phyloP scores from a whole-genome alignment of 305 asterid genomes.

The Andrographis paniculata region DNA sequence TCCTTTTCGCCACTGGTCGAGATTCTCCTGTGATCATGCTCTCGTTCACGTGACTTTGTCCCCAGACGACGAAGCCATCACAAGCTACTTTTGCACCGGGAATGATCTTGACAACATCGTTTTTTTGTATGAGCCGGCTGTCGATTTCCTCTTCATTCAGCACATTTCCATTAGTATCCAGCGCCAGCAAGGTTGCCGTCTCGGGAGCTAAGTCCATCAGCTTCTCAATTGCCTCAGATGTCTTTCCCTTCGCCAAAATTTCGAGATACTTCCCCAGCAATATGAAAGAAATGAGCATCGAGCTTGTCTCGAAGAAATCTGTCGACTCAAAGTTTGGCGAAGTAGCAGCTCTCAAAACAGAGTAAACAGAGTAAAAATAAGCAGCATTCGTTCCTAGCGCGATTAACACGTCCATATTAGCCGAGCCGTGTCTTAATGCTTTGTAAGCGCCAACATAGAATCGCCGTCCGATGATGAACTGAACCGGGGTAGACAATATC shows the following conservation, averaged over 20 bases:
- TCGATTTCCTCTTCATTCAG: slow-evolving; percentile 71
- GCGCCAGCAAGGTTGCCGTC: slow-evolving; percentile 36
- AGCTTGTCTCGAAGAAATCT: slow-evolving; percentile 60
- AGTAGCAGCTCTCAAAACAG: slow-evolving; percentile 49
- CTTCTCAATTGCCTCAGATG: slow-evolving; percentile 65
- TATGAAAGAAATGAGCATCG: slow-evolving; percentile 53
- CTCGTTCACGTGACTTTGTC: slow-evolving; percentile 73
- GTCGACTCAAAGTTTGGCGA: slow-evolving; percentile 38
- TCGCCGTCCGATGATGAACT: slow-evolving; percentile 67
- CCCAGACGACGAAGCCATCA: slow-evolving; percentile 69
- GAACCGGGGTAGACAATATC: slow-evolving; percentile 69
- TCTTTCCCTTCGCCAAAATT: slow-evolving; percentile 49
- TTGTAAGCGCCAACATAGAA: slow-evolving; percentile 66
- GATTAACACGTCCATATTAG: slow-evolving; percentile 79
- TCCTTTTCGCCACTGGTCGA: slow-evolving; percentile 60
- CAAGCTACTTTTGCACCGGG: slow-evolving; percentile 83
- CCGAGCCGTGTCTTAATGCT: slow-evolving; percentile 55
- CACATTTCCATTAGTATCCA: slow-evolving; percentile 45
- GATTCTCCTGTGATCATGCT: slow-evolving; percentile 90
- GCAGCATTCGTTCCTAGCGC: slow-evolving; percentile 80
- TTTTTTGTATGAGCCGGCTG: slow-evolving; percentile 58
- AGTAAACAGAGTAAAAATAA: slow-evolving; percentile 65
- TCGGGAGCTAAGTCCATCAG: slow-evolving; percentile 71
- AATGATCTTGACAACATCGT: slow-evolving; percentile 52
- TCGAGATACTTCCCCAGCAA: slow-evolving; percentile 52